A percentile compares a stretch with the other conserved stretches of the same genome.
Evolutionary conservation across 768 basidiomycete species (phyloP).

Genomic region (Amanita polypyramis): DNA sequence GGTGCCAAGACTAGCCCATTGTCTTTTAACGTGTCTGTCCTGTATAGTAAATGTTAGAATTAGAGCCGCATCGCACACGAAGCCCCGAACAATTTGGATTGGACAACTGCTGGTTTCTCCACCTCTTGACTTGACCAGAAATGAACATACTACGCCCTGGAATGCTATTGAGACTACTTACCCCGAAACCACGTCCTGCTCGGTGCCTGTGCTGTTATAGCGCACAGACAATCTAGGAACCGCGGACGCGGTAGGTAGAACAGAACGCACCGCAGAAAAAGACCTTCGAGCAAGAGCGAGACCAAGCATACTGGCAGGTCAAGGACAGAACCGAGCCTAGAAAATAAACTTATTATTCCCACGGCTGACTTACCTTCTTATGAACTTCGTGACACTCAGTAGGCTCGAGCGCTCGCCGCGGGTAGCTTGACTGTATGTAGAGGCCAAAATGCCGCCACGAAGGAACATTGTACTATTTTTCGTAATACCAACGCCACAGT

Average conservation of each 20-base stretch:
- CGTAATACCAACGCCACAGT: too few species aligned
- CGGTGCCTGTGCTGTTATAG: neutral
- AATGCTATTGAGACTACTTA: too few species aligned
- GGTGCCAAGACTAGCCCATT: slow-evolving; percentile 10
- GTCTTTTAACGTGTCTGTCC: neutral
- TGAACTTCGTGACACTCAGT: too few species aligned
- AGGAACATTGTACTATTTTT: too few species aligned
- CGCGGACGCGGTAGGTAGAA: neutral
- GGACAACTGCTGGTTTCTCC: neutral
- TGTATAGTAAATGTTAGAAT: neutral
- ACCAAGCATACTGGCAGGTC: neutral
- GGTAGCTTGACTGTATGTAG: too few species aligned
- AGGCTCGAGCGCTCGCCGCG: too few species aligned
- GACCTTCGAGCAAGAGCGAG: neutral
- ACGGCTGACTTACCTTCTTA: too few species aligned
- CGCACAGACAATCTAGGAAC: neutral
- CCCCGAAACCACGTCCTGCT: neutral
- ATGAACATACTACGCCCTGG: too few species aligned
- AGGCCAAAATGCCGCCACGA: too few species aligned
- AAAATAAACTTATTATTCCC: too few species aligned
- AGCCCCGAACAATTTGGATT: neutral
- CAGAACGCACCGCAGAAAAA: neutral
- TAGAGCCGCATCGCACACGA: neutral
- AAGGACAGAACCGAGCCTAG: too few species aligned
- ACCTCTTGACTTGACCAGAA: too few species aligned